These are phyloP conservation scores for Mentha longifolia DNA, from an alignment of 257 asterid species.

Conservation along the genomic window DNA sequence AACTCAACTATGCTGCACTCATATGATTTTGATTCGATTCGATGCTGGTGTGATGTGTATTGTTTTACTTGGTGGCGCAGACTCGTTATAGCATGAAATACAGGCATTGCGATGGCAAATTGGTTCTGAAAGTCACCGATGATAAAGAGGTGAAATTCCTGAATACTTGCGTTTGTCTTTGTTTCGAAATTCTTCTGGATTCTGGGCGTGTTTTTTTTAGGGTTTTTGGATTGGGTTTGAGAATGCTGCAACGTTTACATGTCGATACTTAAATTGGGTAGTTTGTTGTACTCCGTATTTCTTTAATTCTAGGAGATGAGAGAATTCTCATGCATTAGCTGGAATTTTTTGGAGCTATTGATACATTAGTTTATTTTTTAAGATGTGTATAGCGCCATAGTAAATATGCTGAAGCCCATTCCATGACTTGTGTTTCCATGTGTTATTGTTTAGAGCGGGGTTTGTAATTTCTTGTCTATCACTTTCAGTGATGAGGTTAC, in stretches of 20 bases:
- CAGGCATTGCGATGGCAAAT: constrained; percentile 85
- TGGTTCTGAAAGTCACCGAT: constrained; percentile 91
- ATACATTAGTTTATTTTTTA: not conserved
- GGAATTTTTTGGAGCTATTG: not conserved
- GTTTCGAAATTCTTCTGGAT: not conserved
- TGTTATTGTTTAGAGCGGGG: not conserved
- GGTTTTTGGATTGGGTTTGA: not conserved
- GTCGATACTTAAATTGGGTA: not conserved
- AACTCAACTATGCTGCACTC: not conserved
- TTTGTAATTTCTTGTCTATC: not conserved
- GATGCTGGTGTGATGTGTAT: constrained; percentile 4
- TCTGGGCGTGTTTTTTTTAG: not conserved
- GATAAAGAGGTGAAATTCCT: constrained; percentile 64
- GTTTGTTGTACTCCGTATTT: not conserved
- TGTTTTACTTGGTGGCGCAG: constrained; percentile 41
- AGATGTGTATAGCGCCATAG: not conserved
- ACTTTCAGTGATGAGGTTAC: not conserved
- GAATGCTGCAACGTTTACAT: constrained; percentile 1
- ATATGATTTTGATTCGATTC: not conserved
- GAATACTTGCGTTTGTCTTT: not conserved
- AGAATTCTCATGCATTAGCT: not conserved
- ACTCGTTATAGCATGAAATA: constrained; percentile 87
- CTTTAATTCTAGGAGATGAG: not conserved
- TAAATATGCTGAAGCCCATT: not conserved
- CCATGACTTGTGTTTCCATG: not conserved